These are phyloP conservation scores for Penicillium decumbens DNA, from an alignment of 2,329 filamentous ascomycete species.

Conservation along the genomic window DNA sequence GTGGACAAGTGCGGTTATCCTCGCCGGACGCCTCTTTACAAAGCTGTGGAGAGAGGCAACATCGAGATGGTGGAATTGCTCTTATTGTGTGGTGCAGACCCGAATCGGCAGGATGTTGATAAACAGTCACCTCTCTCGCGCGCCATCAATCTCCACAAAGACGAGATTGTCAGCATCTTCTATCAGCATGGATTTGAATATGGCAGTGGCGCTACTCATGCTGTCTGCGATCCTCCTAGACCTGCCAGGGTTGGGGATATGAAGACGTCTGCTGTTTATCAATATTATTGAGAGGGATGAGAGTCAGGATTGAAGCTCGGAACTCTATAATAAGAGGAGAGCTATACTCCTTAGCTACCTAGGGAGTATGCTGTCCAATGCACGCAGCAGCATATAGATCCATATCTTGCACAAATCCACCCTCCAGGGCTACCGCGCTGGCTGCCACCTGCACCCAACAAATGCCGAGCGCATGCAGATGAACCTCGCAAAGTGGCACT, in stretches of 20 bases:
- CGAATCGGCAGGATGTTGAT: conserved; percentile 2
- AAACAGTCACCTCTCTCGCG: conserved; percentile 5
- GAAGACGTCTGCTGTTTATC: not conserved
- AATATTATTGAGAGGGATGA: not conserved
- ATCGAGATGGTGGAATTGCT: conserved; percentile 9
- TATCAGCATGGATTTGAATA: not conserved
- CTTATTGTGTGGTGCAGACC: conserved; percentile 13
- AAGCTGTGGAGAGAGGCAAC: conserved; percentile 8
- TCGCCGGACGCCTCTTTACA: conserved; percentile 11
- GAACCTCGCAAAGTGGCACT: no score
- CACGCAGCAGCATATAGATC: conserved; percentile 5
- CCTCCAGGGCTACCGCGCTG: no score
- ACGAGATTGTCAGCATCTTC: conserved; percentile 7
- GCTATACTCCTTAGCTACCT: no score
- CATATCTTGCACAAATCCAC: conserved; percentile 5
- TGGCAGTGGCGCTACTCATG: not conserved
- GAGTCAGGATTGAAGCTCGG: not conserved
- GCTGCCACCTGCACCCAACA: no score
- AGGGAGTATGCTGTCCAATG: not conserved
- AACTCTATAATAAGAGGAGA: not conserved
- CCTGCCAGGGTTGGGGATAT: not conserved
- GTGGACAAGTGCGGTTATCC: conserved; percentile 7
- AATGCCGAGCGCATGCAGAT: no score
- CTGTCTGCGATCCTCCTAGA: not conserved
- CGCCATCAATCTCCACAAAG: not conserved